A percentile compares a stretch with the other conserved stretches of the same genome.
Evolutionary conservation across 1,139 yeast species (phyloP).

Genomic region (Geotrichum aggregatum): DNA sequence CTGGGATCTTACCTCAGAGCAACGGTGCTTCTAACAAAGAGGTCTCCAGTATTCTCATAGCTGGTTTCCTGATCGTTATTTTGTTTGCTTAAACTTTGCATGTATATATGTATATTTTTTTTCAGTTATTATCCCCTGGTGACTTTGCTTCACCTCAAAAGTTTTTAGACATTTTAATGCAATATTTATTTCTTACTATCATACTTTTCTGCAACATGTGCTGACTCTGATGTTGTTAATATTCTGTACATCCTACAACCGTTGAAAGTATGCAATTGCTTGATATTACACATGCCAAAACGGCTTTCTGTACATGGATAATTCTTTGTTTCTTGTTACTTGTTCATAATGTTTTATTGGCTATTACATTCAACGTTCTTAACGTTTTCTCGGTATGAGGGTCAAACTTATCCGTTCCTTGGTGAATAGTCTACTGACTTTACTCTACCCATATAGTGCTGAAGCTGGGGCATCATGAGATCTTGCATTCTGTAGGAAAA

Average conservation of each 20-base stretch:
- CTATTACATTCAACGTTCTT: no score
- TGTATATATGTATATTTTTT: neutral
- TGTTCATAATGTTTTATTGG: no score
- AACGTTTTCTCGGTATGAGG: no score
- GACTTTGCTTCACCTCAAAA: neutral
- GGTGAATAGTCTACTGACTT: no score
- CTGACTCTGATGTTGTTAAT: neutral
- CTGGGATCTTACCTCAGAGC: conserved; percentile 1
- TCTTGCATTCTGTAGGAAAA: no score
- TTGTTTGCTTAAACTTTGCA: neutral
- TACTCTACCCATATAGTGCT: no score
- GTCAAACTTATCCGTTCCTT: no score
- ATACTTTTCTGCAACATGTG: neutral
- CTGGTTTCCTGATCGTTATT: conserved; percentile 5
- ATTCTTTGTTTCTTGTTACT: no score
- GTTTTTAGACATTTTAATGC: no score
- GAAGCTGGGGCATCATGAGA: no score
- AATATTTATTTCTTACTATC: neutral
- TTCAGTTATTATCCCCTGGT: neutral
- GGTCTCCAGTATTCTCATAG: neutral
- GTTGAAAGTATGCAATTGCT: neutral
- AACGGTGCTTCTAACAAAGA: conserved; percentile 8
- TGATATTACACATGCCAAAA: neutral
- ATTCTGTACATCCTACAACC: neutral
- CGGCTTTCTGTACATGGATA: neutral